A percentile compares a stretch with the other conserved stretches of the same genome.
These are phyloP conservation scores for Colletotrichum phormii DNA, from an alignment of 2,329 filamentous ascomycete species.

Conservation along the genomic window DNA sequence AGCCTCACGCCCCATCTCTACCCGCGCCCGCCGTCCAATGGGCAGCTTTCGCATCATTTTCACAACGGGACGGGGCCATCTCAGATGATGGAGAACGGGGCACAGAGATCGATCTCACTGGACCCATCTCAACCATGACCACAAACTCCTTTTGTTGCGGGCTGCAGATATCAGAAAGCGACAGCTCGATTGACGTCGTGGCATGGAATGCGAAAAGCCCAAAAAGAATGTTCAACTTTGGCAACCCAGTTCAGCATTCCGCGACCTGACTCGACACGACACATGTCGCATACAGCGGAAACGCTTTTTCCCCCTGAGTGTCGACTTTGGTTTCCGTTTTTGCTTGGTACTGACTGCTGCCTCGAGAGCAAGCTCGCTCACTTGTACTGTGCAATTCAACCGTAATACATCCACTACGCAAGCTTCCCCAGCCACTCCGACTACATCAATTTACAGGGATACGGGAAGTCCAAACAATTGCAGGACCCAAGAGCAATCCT, in stretches of 20 bases:
- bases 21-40: constrained; percentile 30
- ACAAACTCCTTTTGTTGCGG: constrained; percentile 8
- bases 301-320: constrained; percentile 15
- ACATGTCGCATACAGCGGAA: constrained; percentile 20
- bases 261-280: constrained; percentile 18
- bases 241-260: constrained; percentile 1
- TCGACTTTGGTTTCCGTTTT: neutral
- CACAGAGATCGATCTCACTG: constrained; percentile 35
- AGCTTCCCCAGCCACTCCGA: constrained; percentile 21
- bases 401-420: constrained; percentile 7
- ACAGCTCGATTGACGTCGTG: neutral
- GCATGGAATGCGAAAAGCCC: neutral
- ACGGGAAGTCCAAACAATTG: constrained; percentile 23
- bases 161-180: constrained; percentile 1
- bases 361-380: neutral
- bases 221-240: neutral
- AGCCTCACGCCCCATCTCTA: constrained; percentile 36
- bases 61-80: constrained; percentile 33
- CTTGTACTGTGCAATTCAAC: neutral
- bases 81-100: constrained; percentile 34
- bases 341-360: neutral
- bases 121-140: constrained; percentile 32
- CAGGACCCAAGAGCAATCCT: constrained; percentile 16
- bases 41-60: constrained; percentile 20
- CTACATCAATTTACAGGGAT: constrained; percentile 25